These are phyloP conservation scores for Mucor plumbeus DNA, from an alignment of 371 early-diverging fungal genomes.

Conservation along the genomic window DNA sequence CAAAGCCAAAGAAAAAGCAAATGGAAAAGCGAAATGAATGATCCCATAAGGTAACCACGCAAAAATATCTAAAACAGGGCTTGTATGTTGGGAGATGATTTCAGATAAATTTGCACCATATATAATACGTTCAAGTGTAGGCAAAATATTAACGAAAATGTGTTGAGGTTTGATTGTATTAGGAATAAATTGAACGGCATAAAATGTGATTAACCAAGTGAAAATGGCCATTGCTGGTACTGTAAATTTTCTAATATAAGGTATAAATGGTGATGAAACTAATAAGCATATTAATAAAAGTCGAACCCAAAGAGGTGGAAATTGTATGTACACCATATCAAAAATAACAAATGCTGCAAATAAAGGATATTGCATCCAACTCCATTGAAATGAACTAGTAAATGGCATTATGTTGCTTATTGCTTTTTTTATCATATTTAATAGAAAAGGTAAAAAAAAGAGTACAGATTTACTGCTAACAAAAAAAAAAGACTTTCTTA, in stretches of 20 bases:
- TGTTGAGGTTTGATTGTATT: slow-evolving; percentile 58
- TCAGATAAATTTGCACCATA: slow-evolving; percentile 73
- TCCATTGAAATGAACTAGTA: slow-evolving; percentile 13
- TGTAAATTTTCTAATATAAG: slow-evolving; percentile 54
- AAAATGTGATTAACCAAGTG: slow-evolving; percentile 69
- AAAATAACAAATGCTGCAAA: slow-evolving; percentile 28
- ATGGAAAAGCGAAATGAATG: slow-evolving; percentile 70
- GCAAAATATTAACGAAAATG: slow-evolving; percentile 71
- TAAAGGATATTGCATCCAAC: slow-evolving; percentile 23
- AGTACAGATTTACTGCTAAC: not conserved
- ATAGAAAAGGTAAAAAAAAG: not conserved
- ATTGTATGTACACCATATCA: slow-evolving; percentile 36
- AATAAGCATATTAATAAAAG: slow-evolving; percentile 26
- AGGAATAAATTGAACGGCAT: slow-evolving; percentile 70
- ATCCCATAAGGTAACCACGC: slow-evolving; percentile 82
- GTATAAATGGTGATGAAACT: slow-evolving; percentile 33
- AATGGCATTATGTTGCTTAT: not conserved
- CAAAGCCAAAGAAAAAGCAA: slow-evolving; percentile 55
- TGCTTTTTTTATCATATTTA: slow-evolving; percentile 14
- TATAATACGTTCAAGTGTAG: slow-evolving; percentile 69
- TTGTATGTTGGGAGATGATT: slow-evolving; percentile 60
- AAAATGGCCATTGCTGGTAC: slow-evolving; percentile 65
- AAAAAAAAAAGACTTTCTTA: not conserved
- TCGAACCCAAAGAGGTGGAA: slow-evolving; percentile 35
- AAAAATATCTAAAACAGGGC: slow-evolving; percentile 62